These are phyloP conservation scores for Aurantiochytrium sp. DNA, from an alignment of 108 stramenopile species.

Conservation along the genomic window DNA sequence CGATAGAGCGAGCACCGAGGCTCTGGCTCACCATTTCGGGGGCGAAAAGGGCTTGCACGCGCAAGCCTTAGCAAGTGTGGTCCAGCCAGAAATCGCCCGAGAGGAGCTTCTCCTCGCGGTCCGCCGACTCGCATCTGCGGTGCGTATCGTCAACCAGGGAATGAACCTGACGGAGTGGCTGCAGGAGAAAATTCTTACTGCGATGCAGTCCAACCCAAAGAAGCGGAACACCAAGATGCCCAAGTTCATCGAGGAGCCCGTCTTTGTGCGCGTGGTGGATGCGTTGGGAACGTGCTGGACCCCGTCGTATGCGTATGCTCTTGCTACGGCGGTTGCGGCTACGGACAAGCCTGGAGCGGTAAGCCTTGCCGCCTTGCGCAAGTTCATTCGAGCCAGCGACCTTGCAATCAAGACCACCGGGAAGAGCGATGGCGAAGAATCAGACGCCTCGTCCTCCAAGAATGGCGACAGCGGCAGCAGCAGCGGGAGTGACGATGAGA, in stretches of 20 bases:
- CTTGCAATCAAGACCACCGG: no score
- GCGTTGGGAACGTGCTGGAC: neutral
- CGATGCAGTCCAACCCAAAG: no score
- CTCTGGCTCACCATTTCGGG: neutral
- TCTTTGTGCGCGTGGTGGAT: neutral
- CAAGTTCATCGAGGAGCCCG: neutral
- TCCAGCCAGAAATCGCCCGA: neutral
- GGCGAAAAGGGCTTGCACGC: neutral
- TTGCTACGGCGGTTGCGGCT: neutral
- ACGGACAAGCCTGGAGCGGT: neutral
- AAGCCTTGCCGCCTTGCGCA: neutral
- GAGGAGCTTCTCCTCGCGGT: neutral
- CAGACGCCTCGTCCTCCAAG: neutral
- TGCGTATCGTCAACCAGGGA: no score
- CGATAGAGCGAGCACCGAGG: neutral
- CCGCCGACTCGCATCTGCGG: no score
- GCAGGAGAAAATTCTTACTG: no score
- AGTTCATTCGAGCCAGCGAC: no score
- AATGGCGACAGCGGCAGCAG: neutral
- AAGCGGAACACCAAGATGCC: no score
- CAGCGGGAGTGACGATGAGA: neutral
- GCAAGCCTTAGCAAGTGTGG: neutral
- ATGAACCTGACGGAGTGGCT: no score
- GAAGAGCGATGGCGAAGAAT: no score
- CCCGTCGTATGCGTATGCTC: neutral